Base-by-base conservation (phyloP, 2,329 filamentous ascomycete species). In the Cordyceps militaris region DNA sequence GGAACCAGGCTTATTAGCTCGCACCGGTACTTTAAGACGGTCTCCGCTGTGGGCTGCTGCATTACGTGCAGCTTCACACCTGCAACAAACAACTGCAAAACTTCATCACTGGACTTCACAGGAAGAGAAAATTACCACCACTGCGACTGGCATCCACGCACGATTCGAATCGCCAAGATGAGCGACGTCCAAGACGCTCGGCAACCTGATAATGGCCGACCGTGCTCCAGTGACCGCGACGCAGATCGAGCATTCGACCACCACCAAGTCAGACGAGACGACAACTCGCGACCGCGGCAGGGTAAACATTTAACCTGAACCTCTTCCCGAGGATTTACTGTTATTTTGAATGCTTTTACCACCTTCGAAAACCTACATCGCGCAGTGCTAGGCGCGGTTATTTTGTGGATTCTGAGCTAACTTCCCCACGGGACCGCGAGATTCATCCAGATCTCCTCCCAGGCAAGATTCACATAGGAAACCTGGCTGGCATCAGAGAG, bases 221-320 rank as follows among this genome's bases (percentile, higher is more conserved):
- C 51, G 7, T 42, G 26, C 26, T 51, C 47, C 19, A 30, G 69
- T 57, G 62, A 63, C 57, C 63, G 55, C 38, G 64, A 62, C 50
- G 56, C 59, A 60, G 63, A 62, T 59, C 32, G n/a, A 40, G n/a
- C 44, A 32, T 24, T 21, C 42, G 44, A 56, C 53, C 23, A 30
- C 30, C 26, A 30, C 53, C 60, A 67, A 52, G 59, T 63, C 60
- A 61, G 67, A 61, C 63, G 61, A 66, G 68, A 72, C 66, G 71
- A 74, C 64, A 70, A 72, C 69, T 70, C 73, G 66, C 75, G 71
- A 71, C 72, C 74, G 73, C 73, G 76, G 74, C 76, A 79, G 74
- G 77, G 74, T 77, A 77, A 77, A 75, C 67, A 68, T 67, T 69
- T 63, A 67, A 66, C 70, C 69, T 67, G 70, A 64, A 68, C 64